These are phyloP conservation scores for Nakazawaea ishiwadae DNA, from an alignment of 805 yeast species.

Conservation along the genomic window DNA sequence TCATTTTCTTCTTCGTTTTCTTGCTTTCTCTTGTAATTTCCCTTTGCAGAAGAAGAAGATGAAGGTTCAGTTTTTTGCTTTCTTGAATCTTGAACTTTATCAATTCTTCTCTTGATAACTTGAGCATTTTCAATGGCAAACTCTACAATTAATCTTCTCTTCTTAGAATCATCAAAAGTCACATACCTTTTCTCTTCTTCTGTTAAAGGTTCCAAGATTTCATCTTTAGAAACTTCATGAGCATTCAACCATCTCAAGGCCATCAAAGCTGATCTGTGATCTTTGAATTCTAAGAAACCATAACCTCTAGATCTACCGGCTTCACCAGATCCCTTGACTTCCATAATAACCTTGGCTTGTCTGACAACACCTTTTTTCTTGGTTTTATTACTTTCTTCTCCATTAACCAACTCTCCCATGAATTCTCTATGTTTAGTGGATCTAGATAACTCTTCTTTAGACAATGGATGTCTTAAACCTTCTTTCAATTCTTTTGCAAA, in stretches of 20 bases:
- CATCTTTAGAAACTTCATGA: slow-evolving; percentile 71
- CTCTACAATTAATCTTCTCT: slow-evolving; percentile 83
- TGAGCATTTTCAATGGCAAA: slow-evolving; percentile 95
- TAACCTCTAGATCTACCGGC: slow-evolving; percentile 93
- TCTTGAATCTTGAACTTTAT: slow-evolving; percentile 45
- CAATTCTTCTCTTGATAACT: slow-evolving; percentile 86
- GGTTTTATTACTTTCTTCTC: slow-evolving; percentile 50
- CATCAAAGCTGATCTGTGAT: slow-evolving; percentile 91
- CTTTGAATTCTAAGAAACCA: slow-evolving; percentile 90
- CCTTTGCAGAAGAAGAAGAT: too few relatives aligned
- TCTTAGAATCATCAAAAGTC: slow-evolving; percentile 47
- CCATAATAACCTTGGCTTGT: slow-evolving; percentile 91
- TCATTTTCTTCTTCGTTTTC: slow-evolving; percentile 12
- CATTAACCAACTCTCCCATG: slow-evolving; percentile 31
- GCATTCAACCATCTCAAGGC: slow-evolving; percentile 97
- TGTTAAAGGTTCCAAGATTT: slow-evolving; percentile 63
- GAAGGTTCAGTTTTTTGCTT: slow-evolving; percentile 27
- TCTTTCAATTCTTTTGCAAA: slow-evolving; percentile 87
- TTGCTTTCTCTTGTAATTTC: slow-evolving; percentile 1
- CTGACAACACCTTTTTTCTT: slow-evolving; percentile 87
- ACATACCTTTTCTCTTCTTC: slow-evolving; percentile 63
- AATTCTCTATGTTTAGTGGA: slow-evolving; percentile 61
- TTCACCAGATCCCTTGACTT: slow-evolving; percentile 83
- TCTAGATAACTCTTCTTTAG: slow-evolving; percentile 82
- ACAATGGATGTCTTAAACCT: slow-evolving; percentile 72